Evolutionary conservation across 306 rosid genomes (phyloP).

Genomic region (Trifolium fragiferum): DNA sequence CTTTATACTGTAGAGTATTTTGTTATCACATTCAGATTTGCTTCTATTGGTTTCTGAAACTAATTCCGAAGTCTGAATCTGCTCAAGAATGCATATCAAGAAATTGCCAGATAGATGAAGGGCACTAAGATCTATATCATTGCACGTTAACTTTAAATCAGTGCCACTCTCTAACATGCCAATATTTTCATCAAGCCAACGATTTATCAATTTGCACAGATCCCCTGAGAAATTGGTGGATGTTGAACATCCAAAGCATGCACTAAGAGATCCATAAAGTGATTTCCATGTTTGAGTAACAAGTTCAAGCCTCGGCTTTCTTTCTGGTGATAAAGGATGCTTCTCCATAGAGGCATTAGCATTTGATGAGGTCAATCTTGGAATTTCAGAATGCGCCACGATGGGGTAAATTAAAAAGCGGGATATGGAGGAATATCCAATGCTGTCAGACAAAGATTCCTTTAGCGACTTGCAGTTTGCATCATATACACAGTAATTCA

Average conservation of each 20-base stretch:
- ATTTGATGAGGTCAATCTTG: conserved; percentile 45
- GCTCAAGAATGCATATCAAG: conserved; percentile 58
- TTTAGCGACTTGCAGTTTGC: conserved; percentile 44
- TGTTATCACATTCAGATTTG: conserved; percentile 38
- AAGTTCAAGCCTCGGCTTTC: conserved; percentile 51
- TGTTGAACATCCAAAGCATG: conserved; percentile 49
- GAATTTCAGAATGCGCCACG: conserved; percentile 48
- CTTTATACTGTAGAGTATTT: conserved; percentile 41
- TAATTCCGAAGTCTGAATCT: conserved; percentile 49
- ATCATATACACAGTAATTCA: conserved; percentile 51
- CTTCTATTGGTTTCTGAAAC: conserved; percentile 43
- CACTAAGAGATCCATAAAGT: conserved; percentile 58
- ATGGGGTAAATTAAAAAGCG: conserved; percentile 71
- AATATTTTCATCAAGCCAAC: conserved; percentile 57
- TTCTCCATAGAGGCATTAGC: conserved; percentile 43
- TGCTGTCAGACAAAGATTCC: conserved; percentile 55
- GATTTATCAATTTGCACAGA: conserved; percentile 51
- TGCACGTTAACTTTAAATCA: conserved; percentile 46
- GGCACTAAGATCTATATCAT: conserved; percentile 46
- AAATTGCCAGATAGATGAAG: conserved; percentile 60
- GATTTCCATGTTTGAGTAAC: conserved; percentile 70
- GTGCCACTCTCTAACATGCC: conserved; percentile 40
- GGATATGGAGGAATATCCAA: conserved; percentile 48
- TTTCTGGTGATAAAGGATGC: conserved; percentile 39
- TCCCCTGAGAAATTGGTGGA: conserved; percentile 57